A percentile compares a stretch with the other conserved stretches of the same genome.
These are phyloP conservation scores for Malus hybrid DNA, from an alignment of 331 rosid species.

Conservation along the genomic window DNA sequence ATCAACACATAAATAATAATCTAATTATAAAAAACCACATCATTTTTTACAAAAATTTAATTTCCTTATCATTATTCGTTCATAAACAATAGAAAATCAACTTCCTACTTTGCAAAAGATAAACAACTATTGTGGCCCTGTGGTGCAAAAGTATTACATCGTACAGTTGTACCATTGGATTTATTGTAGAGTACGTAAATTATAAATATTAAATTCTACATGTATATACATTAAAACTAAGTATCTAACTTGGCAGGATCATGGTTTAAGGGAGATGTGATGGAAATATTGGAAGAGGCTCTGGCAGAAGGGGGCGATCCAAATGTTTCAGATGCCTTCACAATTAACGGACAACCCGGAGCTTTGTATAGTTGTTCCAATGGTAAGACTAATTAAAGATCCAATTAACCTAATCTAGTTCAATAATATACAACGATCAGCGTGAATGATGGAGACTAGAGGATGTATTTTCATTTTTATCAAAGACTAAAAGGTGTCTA, in stretches of 20 bases:
- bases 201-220: too few relatives aligned
- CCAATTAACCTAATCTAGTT: neutral
- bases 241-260: constrained; percentile 14
- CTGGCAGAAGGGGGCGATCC: constrained; percentile 28
- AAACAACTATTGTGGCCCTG: neutral
- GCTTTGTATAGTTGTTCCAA: constrained; percentile 31
- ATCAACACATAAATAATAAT: too few relatives aligned
- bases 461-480: too few relatives aligned
- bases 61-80: too few relatives aligned
- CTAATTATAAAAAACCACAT: too few relatives aligned
- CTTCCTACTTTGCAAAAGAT: neutral
- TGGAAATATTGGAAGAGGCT: constrained; percentile 10
- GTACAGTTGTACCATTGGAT: neutral
- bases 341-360: constrained; percentile 41
- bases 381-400: constrained; percentile 3
- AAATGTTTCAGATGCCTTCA: constrained; percentile 30
- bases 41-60: too few relatives aligned
- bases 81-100: too few relatives aligned
- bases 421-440: neutral
- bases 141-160: neutral
- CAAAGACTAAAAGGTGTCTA: neutral
- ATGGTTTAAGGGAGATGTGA: constrained; percentile 35
- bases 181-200: neutral
- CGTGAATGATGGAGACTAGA: neutral
- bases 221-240: neutral